These are phyloP conservation scores for Trichomonas tenax DNA, from an alignment of 208 protist species.

Conservation along the genomic window DNA sequence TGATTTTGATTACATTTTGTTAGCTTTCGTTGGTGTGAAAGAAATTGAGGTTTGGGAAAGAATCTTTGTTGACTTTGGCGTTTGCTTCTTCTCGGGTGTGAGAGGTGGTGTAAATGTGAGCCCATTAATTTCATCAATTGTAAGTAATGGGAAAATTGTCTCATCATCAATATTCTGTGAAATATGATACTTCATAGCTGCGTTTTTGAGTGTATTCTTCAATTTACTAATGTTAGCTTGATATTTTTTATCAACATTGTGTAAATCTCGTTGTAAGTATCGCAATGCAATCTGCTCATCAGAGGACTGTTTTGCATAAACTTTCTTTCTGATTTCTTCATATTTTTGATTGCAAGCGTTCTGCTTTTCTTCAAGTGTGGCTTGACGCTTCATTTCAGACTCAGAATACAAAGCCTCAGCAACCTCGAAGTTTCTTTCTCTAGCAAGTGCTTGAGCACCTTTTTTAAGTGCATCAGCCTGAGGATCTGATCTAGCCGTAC, in stretches of 20 bases:
- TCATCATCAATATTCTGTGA: not conserved
- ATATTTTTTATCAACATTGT: not conserved
- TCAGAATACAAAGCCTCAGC: not conserved
- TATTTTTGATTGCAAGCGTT: not conserved
- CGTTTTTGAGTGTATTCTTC: not conserved
- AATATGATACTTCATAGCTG: not conserved
- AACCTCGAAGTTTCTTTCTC: not conserved
- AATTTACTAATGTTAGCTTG: not conserved
- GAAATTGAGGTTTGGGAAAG: not conserved
- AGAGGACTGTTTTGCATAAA: not conserved
- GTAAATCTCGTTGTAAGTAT: not conserved
- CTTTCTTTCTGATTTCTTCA: not conserved
- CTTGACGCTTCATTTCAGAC: not conserved
- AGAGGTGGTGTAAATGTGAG: not conserved
- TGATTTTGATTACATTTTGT: not conserved
- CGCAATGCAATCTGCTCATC: not conserved
- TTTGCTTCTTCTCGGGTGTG: not conserved
- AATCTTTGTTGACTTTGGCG: not conserved
- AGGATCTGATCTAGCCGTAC: not conserved
- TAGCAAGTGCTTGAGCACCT: not conserved
- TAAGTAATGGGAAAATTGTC: not conserved
- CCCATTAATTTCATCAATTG: not conserved
- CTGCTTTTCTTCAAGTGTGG: not conserved
- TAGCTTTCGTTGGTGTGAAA: not conserved
- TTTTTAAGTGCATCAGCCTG: not conserved